phyloP scores from a whole-genome alignment of 2,329 filamentous ascomycete genomes.

The Penicillium sp. region DNA sequence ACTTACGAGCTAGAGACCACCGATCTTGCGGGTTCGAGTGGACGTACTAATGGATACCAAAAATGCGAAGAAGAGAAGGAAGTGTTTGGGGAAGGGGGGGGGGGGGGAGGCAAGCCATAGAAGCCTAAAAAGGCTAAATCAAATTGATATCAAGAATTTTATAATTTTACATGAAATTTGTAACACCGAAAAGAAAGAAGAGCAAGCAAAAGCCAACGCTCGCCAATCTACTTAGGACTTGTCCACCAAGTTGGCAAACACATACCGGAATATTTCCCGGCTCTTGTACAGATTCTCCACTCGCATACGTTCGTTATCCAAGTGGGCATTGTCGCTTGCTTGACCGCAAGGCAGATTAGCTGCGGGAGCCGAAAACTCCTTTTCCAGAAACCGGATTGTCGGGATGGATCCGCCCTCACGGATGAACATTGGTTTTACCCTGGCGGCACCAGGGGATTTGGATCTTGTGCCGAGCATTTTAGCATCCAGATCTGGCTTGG shows the following conservation, averaged over 20 bases:
- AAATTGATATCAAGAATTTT: not conserved
- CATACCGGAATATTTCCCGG: constrained; percentile 82
- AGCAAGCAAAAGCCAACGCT: not conserved
- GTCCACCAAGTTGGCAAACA: constrained; percentile 68
- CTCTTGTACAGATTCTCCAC: constrained; percentile 87
- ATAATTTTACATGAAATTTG: constrained; percentile 2
- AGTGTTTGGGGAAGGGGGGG: too few species aligned
- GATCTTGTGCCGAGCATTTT: not conserved
- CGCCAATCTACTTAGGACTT: constrained; percentile 15
- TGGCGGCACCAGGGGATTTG: not conserved
- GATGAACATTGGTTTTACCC: constrained; percentile 72
- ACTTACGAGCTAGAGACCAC: not conserved
- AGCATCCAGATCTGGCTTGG: constrained; percentile 7
- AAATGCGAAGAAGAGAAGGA: not conserved
- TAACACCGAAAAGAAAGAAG: not conserved
- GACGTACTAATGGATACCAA: not conserved
- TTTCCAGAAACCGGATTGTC: constrained; percentile 88
- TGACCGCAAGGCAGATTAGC: constrained; percentile 93
- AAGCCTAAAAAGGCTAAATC: not conserved
- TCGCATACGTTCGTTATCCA: constrained; percentile 91
- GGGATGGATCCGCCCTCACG: constrained; percentile 94
- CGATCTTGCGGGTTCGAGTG: not conserved
- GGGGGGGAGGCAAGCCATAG: not conserved
- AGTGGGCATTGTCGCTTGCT: constrained; percentile 87
- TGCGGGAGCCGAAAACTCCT: constrained; percentile 86